A percentile compares a stretch with the other conserved stretches of the same genome.
phyloP scores from a whole-genome alignment of 1,139 yeast species.

The Kazachstania sp. region DNA sequence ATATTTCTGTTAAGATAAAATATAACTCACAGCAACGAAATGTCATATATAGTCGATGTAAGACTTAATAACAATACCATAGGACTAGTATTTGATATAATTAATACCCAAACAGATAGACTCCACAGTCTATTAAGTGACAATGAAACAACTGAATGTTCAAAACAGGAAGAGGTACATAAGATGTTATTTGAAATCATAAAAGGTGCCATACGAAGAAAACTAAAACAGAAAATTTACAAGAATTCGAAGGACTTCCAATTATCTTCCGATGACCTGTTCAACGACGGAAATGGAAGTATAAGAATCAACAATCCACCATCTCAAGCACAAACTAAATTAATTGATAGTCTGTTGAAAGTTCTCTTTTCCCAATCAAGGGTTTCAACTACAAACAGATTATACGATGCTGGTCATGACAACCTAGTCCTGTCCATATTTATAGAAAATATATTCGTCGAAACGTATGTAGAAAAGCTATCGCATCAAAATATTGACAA shows the following conservation, averaged over 20 bases:
- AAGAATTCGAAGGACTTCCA: slow-evolving; percentile 5
- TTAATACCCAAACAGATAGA: neutral
- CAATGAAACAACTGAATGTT: too few species aligned
- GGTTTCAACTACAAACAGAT: neutral
- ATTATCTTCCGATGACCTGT: slow-evolving; percentile 11
- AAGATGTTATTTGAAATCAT: slow-evolving; percentile 6
- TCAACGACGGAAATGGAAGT: slow-evolving; percentile 24
- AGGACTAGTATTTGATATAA: slow-evolving; percentile 8
- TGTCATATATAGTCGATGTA: slow-evolving; percentile 19
- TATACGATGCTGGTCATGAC: slow-evolving; percentile 18
- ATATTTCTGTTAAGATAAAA: too few species aligned
- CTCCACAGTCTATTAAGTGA: neutral
- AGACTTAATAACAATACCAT: slow-evolving; percentile 13
- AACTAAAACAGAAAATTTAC: slow-evolving; percentile 8
- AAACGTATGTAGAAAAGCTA: neutral
- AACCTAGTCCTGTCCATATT: slow-evolving; percentile 27
- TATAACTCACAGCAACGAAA: neutral
- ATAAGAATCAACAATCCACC: slow-evolving; percentile 18
- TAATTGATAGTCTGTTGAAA: slow-evolving; percentile 22
- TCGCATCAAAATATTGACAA: too few species aligned
- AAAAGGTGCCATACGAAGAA: slow-evolving; percentile 11
- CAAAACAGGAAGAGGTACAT: slow-evolving; percentile 6
- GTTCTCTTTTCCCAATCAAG: slow-evolving; percentile 24
- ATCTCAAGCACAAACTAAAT: slow-evolving; percentile 21
- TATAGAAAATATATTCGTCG: slow-evolving; percentile 10